phyloP scores from a whole-genome alignment of 768 basidiomycete genomes.

The Xerocomus potaroensis region DNA sequence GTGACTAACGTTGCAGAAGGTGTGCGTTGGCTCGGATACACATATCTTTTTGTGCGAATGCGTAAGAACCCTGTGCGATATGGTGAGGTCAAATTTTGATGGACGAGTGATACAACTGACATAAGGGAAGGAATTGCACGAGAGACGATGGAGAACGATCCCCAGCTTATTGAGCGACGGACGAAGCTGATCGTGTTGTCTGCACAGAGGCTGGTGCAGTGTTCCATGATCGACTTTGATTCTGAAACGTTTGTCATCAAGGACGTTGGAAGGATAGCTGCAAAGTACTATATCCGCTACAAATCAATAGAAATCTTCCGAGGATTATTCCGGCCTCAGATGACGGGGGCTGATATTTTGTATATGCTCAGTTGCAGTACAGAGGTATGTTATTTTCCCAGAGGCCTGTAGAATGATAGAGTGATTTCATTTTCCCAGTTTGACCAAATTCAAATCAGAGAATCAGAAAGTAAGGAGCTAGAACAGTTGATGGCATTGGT shows the following conservation, averaged over 20 bases:
- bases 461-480: conserved; percentile 83
- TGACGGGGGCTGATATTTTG: conserved; percentile 93
- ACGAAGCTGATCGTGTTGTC: conserved; percentile 62
- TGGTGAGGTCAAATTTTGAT: conserved; percentile 40
- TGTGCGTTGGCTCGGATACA: conserved; percentile 94
- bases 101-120: conserved; percentile 1
- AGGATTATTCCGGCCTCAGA: conserved; percentile 64
- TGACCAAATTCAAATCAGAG: conserved; percentile 90
- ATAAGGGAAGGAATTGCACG: conserved; percentile 59
- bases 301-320: conserved; percentile 87
- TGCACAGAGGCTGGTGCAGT: conserved; percentile 59
- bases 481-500: conserved; percentile 59
- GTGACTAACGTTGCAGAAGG: conserved; percentile 84
- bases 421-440: conserved; percentile 50
- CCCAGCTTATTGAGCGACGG: conserved; percentile 65
- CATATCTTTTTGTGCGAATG: conserved; percentile 96
- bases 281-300: conserved; percentile 91
- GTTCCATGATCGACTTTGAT: conserved; percentile 82
- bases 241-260: conserved; percentile 59
- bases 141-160: conserved; percentile 66
- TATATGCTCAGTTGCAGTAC: conserved; percentile 84
- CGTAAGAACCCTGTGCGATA: conserved; percentile 84
- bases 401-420: neutral
- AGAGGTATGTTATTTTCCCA: conserved; percentile 52
- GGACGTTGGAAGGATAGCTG: conserved; percentile 94